Conservation (phyloP, 371 early-diverging fungal species). For the Mortierella sp. region DNA sequence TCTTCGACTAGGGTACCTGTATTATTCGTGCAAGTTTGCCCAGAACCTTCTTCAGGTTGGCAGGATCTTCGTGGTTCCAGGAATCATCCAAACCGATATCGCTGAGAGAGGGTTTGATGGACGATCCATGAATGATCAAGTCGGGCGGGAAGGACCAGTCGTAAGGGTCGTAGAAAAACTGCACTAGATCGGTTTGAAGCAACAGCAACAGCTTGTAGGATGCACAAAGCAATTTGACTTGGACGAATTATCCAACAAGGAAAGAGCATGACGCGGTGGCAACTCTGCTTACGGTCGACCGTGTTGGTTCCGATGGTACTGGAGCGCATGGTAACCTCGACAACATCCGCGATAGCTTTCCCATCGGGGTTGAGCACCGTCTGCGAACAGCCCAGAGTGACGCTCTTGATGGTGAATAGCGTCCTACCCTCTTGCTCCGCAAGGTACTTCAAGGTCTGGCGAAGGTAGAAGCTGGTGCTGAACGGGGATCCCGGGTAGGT, state of each 20-base stretch:
- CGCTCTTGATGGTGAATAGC: constrained; percentile 41
- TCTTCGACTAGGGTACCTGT: constrained; percentile 36
- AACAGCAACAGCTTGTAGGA: neutral
- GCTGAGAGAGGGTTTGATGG: constrained; percentile 22
- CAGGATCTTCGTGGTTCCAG: constrained; percentile 40
- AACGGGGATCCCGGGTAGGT: constrained; percentile 18
- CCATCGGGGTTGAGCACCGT: constrained; percentile 42
- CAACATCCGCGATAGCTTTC: constrained; percentile 32
- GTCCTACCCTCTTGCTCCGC: constrained; percentile 33
- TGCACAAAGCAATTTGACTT: too few species aligned
- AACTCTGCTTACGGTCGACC: constrained; percentile 27
- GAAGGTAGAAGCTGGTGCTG: constrained; percentile 22
- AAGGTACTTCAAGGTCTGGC: constrained; percentile 31
- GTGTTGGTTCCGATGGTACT: constrained; percentile 42
- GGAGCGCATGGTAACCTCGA: constrained; percentile 37
- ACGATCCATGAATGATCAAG: constrained; percentile 30
- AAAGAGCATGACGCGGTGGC: too few species aligned
- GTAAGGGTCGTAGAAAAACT: constrained; percentile 44
- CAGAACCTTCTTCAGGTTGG: constrained; percentile 39
- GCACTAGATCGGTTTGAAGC: constrained; percentile 22
- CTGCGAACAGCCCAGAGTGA: constrained; percentile 31
- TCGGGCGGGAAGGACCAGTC: constrained; percentile 53
- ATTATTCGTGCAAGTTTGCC: constrained; percentile 30
- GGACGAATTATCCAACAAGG: too few species aligned
- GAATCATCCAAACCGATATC: constrained; percentile 46